Conservation (phyloP, 2,329 filamentous ascomycete genomes). For the Colletotrichum scovillei region DNA sequence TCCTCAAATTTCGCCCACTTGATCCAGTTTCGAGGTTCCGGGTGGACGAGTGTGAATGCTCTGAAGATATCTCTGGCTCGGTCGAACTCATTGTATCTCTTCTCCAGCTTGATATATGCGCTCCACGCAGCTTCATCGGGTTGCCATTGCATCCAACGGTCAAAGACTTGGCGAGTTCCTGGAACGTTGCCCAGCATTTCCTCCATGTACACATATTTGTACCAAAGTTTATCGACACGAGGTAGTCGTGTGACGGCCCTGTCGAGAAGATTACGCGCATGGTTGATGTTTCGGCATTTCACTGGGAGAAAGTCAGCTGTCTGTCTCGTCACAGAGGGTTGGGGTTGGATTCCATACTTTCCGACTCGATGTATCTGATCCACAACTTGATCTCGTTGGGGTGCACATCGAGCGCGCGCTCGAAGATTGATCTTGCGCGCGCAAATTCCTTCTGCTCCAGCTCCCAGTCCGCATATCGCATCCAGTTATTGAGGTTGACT, state of each 20-base stretch:
- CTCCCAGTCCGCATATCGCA: slow-evolving; percentile 97
- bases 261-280: slow-evolving; percentile 93
- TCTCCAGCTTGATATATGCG: slow-evolving; percentile 97
- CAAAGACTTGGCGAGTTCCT: slow-evolving; percentile 92
- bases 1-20: slow-evolving; percentile 99
- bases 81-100: slow-evolving; percentile 92
- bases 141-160: slow-evolving; percentile 98
- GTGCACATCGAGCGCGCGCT: slow-evolving; percentile 92
- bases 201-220: slow-evolving; percentile 99
- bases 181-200: slow-evolving; percentile 96
- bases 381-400: slow-evolving; percentile 87
- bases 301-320: slow-evolving; percentile 13
- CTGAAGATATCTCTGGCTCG: slow-evolving; percentile 90
- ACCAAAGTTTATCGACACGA: slow-evolving; percentile 96
- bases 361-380: slow-evolving; percentile 94
- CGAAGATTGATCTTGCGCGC: slow-evolving; percentile 91
- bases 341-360: slow-evolving; percentile 78
- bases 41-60: slow-evolving; percentile 90
- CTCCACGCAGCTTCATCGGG: slow-evolving; percentile 96
- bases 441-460: slow-evolving; percentile 97
- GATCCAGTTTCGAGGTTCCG: slow-evolving; percentile 96
- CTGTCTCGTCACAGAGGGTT: neutral
- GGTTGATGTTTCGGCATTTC: slow-evolving; percentile 84
- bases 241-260: slow-evolving; percentile 93
- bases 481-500: slow-evolving; percentile 98